phyloP scores from a whole-genome alignment of 495 filamentous ascomycete genomes.

The Xylaria grammica region DNA sequence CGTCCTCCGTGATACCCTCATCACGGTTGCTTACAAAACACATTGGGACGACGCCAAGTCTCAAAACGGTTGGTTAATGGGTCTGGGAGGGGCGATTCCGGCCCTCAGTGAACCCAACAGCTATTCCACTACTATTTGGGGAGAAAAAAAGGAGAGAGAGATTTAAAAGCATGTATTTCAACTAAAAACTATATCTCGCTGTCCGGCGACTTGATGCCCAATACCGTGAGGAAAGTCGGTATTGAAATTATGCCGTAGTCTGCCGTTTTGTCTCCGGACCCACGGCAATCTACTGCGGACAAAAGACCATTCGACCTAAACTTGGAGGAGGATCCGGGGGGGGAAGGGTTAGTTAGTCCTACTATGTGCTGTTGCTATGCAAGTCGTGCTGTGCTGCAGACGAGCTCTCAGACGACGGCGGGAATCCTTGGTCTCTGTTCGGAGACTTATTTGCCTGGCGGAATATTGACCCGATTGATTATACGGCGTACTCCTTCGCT shows the following conservation, averaged over 20 bases:
- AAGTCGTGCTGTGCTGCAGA: no score
- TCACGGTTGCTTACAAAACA: constrained; percentile 8
- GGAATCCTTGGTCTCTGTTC: no score
- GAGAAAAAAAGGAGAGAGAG: no score
- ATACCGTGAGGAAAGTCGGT: constrained; percentile 7
- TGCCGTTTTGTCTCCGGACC: constrained; percentile 22
- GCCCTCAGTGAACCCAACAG: neutral
- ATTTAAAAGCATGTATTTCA: no score
- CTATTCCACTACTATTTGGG: neutral
- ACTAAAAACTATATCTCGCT: neutral
- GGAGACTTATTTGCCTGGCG: no score
- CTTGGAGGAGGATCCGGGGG: neutral
- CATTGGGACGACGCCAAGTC: no score
- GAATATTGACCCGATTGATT: no score
- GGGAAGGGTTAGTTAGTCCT: no score
- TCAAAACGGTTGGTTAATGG: neutral
- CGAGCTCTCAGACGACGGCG: no score
- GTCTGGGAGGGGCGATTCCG: neutral
- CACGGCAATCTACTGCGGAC: neutral
- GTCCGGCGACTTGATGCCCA: constrained; percentile 11
- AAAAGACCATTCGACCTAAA: neutral
- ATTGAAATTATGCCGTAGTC: constrained; percentile 17
- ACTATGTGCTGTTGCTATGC: no score
- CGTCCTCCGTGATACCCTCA: constrained; percentile 9
- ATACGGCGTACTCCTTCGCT: no score